phyloP scores from a whole-genome alignment of 108 stramenopile species.

The Nitzschia sp. region DNA sequence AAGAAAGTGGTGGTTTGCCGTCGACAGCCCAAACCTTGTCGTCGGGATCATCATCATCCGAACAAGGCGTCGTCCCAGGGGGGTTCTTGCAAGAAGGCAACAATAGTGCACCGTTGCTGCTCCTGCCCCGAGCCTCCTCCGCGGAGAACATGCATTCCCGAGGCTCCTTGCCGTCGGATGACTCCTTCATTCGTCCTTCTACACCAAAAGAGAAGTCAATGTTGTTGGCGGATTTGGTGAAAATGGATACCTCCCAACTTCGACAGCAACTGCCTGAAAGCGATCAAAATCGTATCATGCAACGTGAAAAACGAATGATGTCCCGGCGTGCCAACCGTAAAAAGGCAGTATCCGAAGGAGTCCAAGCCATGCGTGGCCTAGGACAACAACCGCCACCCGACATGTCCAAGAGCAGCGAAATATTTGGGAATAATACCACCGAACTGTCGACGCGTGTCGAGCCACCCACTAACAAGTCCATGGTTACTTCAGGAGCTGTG shows the following conservation, averaged over 20 bases:
- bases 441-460: neutral
- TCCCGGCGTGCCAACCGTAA: conserved; percentile 23
- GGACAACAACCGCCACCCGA: neutral
- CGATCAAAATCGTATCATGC: conserved; percentile 1
- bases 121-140: neutral
- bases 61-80: neutral
- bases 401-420: neutral
- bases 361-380: conserved; percentile 41
- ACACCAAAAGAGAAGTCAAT: neutral
- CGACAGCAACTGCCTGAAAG: conserved; percentile 27
- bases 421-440: neutral
- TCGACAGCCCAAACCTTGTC: neutral
- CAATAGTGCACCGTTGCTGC: neutral
- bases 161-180: neutral
- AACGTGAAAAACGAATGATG: conserved; percentile 23
- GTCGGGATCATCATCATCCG: neutral
- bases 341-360: conserved; percentile 63
- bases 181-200: neutral
- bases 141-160: neutral
- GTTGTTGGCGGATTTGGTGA: conserved; percentile 36
- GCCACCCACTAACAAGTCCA: neutral
- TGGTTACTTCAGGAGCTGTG: neutral
- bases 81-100: no score
- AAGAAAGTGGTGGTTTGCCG: neutral
- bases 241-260: conserved; percentile 32